Base-by-base conservation (phyloP, 306 rosid species). In the Clitoria ternatea region DNA sequence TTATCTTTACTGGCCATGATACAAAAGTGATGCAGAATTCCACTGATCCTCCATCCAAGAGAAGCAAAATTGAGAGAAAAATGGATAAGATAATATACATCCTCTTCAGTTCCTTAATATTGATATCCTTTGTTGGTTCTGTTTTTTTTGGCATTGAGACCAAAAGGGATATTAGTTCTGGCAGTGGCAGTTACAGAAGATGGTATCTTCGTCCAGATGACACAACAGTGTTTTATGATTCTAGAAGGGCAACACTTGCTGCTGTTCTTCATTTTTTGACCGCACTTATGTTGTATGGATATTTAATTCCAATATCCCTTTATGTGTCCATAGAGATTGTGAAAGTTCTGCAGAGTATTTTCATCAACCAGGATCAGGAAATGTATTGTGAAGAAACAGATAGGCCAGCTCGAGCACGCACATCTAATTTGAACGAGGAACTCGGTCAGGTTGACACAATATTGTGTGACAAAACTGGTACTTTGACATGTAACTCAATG, bases 1-100 rank as follows among this genome's bases (percentile, higher is more conserved):
- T 92, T 47, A 67, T 89, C 73, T 92, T 89, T 67, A 89, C 96
- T 4, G 98, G 98, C 42, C 92, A 83, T 13, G 98, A 92, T 77
- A 89, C 96, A 18, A 92, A 92, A 79, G 96, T 92, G 77, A 89
- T 92, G 98, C 85, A 89, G 85, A 92, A 92, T 80, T 85, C 96
- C 11, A 80, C 83, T 19, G 89, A 84, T 42, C 96, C 98, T 52
- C 96, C 98, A 35, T 89, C 98, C 40, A 92, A 92, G 84, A 89
- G 98, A 83, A 92, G 96, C 85, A 87, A 81, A 67, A 84, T 92
- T 61, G 98, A 92, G 85, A 87, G 71, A 66, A 87, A 85, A 84
- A 85, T 92, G 98, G 96, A 92, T 80, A 87, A 85, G 86, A 84
- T 92, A 36, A 84, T 92, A 44, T 92, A 85, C 62, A 55, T 92